Conservation (phyloP, 305 asterid genomes). For the Fraxinus dipetala region DNA sequence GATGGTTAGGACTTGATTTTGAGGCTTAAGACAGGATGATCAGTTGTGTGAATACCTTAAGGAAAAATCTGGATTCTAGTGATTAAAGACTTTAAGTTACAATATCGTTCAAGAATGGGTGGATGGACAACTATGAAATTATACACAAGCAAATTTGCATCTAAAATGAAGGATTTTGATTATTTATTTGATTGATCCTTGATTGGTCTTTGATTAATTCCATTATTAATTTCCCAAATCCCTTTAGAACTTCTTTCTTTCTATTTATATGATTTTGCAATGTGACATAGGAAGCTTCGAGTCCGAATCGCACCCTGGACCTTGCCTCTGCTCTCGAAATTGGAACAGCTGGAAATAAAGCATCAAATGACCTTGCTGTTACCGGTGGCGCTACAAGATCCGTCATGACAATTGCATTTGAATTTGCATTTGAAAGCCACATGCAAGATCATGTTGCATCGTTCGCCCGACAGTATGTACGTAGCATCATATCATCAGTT, state of each 20-base stretch:
- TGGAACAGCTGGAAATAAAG: constrained; percentile 64
- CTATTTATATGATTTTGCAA: background rate
- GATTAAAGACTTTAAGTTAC: background rate
- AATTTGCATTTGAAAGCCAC: constrained; percentile 91
- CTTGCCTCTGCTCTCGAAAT: constrained; percentile 95
- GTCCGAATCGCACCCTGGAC: constrained; percentile 93
- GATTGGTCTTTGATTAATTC: background rate
- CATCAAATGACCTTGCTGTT: constrained; percentile 39
- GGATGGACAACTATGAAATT: background rate
- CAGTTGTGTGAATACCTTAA: background rate
- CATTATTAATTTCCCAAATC: background rate
- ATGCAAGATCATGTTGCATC: constrained; percentile 89
- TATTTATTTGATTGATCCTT: background rate
- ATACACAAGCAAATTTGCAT: background rate
- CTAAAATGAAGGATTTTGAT: background rate
- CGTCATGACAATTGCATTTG: constrained; percentile 86
- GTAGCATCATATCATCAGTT: constrained; percentile 85
- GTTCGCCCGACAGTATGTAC: constrained; percentile 84
- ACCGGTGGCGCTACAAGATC: constrained; percentile 61
- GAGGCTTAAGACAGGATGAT: background rate
- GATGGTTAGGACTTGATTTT: background rate
- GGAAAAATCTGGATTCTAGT: background rate
- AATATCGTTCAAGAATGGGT: background rate
- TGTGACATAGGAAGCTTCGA: constrained; percentile 61
- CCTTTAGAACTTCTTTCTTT: background rate